Evolutionary conservation across 495 filamentous ascomycete species (phyloP).

Genomic region (Aspergillus bertholletiae): DNA sequence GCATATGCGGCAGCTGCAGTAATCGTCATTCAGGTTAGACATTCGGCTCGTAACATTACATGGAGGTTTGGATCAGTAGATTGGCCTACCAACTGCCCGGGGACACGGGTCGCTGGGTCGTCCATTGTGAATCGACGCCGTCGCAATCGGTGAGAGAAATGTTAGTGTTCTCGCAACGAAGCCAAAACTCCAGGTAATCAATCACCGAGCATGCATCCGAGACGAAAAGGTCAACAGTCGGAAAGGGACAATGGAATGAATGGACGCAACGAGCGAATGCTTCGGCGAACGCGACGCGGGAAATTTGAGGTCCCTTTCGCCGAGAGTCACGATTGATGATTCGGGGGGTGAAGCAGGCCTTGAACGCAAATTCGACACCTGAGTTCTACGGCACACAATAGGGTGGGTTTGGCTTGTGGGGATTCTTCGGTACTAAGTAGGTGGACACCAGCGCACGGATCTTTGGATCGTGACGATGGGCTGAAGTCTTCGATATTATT

Average conservation of each 20-base stretch:
- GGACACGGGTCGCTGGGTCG: constrained; percentile 63
- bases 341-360: constrained; percentile 14
- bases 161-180: constrained; percentile 16
- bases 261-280: constrained; percentile 15
- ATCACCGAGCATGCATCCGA: constrained; percentile 11
- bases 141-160: constrained; percentile 1
- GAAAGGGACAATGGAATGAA: constrained; percentile 12
- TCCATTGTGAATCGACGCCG: constrained; percentile 46
- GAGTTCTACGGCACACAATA: constrained; percentile 1
- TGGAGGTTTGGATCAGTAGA: constrained; percentile 5
- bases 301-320: constrained; percentile 26
- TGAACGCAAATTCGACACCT: constrained; percentile 22
- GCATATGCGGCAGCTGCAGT: constrained; percentile 75
- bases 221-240: constrained; percentile 6
- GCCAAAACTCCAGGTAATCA: not conserved
- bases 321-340: constrained; percentile 13
- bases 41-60: not conserved
- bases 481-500: too few species aligned
- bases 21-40: not conserved
- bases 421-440: not conserved
- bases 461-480: not conserved
- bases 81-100: constrained; percentile 54
- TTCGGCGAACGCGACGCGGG: constrained; percentile 38
- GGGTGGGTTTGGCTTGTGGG: not conserved
- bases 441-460: not conserved